Conservation (phyloP, 106 monocot species). For the Amphibolis antarctica region DNA sequence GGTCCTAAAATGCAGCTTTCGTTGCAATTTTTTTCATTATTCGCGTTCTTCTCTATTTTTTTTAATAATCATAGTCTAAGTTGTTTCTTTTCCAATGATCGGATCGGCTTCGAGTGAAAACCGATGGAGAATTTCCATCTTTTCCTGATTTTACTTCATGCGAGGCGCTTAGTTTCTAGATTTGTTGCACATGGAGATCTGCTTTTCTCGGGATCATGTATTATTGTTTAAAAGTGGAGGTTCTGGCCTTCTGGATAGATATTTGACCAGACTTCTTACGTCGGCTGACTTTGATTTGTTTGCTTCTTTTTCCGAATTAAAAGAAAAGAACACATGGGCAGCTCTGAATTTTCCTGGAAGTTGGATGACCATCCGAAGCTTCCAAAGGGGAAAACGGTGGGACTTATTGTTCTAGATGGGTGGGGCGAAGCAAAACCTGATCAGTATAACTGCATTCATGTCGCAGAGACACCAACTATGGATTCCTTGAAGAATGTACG, state of each 20-base stretch:
- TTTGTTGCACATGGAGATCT: neutral
- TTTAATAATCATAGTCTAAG: too few species aligned
- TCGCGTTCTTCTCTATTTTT: too few species aligned
- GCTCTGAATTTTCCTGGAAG: conserved; percentile 8
- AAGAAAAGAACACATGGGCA: neutral
- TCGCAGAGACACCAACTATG: conserved; percentile 28
- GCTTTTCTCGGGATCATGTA: neutral
- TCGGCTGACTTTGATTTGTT: neutral
- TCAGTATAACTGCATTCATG: conserved; percentile 26
- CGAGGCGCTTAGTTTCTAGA: neutral
- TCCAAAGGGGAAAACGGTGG: conserved; percentile 23
- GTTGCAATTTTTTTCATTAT: too few species aligned
- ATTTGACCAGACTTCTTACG: neutral
- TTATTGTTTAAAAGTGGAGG: neutral
- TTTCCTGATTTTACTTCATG: neutral
- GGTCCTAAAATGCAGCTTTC: too few species aligned
- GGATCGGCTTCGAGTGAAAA: neutral
- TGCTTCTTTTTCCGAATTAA: neutral
- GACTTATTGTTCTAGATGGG: conserved; percentile 20
- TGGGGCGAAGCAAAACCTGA: conserved; percentile 27
- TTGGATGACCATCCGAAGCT: conserved; percentile 28
- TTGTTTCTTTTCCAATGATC: too few species aligned
- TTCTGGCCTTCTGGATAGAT: too few species aligned
- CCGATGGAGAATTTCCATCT: neutral
- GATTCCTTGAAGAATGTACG: conserved; percentile 24